A percentile compares a stretch with the other conserved stretches of the same genome.
Evolutionary conservation across 2,329 filamentous ascomycete genomes (phyloP).

Genomic region (Colletotrichum eleusines): DNA sequence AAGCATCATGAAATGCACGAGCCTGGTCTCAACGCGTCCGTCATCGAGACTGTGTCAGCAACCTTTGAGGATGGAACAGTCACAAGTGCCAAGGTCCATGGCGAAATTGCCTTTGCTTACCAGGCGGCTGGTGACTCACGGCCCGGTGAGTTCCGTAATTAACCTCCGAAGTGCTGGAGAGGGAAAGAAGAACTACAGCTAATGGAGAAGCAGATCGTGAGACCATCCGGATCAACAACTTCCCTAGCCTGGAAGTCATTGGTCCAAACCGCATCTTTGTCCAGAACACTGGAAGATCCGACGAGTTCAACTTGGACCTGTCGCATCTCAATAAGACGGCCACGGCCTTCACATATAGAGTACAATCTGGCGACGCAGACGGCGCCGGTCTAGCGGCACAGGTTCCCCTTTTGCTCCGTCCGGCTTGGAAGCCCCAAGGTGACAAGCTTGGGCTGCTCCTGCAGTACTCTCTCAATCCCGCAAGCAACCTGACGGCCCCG

Average conservation of each 20-base stretch:
- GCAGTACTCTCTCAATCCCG: slow-evolving; percentile 85
- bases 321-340: slow-evolving; percentile 78
- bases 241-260: slow-evolving; percentile 88
- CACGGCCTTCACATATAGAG: slow-evolving; percentile 92
- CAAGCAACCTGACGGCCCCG: slow-evolving; percentile 60
- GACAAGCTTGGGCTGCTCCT: slow-evolving; percentile 89
- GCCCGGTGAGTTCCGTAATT: slow-evolving; percentile 59
- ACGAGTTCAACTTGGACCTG: slow-evolving; percentile 84
- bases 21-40: slow-evolving; percentile 85
- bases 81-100: slow-evolving; percentile 80
- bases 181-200: background rate
- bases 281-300: slow-evolving; percentile 75
- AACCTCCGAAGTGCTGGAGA: background rate
- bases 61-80: slow-evolving; percentile 81
- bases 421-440: slow-evolving; percentile 85
- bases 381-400: slow-evolving; percentile 61
- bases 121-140: slow-evolving; percentile 60
- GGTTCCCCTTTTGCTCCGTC: slow-evolving; percentile 79
- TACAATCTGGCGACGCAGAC: slow-evolving; percentile 76
- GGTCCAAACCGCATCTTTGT: slow-evolving; percentile 95
- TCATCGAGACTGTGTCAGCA: slow-evolving; percentile 92
- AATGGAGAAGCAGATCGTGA: slow-evolving; percentile 61
- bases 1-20: slow-evolving; percentile 86
- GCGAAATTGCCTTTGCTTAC: slow-evolving; percentile 90
- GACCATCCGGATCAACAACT: slow-evolving; percentile 88